Evolutionary conservation across 768 basidiomycete genomes (phyloP).

Genomic region (Hypsizygus marmoreus): DNA sequence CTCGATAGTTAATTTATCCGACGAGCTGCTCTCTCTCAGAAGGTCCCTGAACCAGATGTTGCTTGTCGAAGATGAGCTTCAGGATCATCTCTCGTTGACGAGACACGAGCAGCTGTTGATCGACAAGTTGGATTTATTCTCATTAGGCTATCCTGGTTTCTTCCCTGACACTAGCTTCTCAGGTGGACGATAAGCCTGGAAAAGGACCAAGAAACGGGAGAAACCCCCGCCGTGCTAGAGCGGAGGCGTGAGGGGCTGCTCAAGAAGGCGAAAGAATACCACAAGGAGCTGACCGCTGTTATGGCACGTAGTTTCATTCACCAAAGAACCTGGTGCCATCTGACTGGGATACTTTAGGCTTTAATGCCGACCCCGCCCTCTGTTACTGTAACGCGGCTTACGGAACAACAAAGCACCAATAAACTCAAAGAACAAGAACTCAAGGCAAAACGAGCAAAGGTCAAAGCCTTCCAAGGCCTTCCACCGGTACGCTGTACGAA

Average conservation of each 20-base stretch:
- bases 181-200: conserved; percentile 39
- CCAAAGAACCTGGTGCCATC: not conserved
- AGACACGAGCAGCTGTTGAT: conserved; percentile 39
- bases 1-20: conserved; percentile 35
- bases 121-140: conserved; percentile 31
- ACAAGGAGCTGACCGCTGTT: conserved; percentile 37
- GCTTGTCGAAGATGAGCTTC: conserved; percentile 39
- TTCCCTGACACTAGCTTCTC: not conserved
- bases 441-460: conserved; percentile 43
- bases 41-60: conserved; percentile 34
- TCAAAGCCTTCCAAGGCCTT: conserved; percentile 50
- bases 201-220: conserved; percentile 23
- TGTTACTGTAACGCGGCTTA: conserved; percentile 39
- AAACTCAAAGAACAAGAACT: conserved; percentile 37
- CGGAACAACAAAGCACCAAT: conserved; percentile 40
- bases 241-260: conserved; percentile 41
- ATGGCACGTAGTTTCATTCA: conserved; percentile 26
- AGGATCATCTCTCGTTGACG: conserved; percentile 30
- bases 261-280: conserved; percentile 50
- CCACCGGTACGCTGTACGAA: conserved; percentile 41
- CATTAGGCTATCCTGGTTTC: not conserved
- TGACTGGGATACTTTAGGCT: not conserved
- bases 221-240: conserved; percentile 34
- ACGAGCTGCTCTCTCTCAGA: conserved; percentile 28
- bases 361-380: conserved; percentile 29